Conservation (phyloP, 73 alveolate genomes). For the Tetrahymena elliotti region DNA sequence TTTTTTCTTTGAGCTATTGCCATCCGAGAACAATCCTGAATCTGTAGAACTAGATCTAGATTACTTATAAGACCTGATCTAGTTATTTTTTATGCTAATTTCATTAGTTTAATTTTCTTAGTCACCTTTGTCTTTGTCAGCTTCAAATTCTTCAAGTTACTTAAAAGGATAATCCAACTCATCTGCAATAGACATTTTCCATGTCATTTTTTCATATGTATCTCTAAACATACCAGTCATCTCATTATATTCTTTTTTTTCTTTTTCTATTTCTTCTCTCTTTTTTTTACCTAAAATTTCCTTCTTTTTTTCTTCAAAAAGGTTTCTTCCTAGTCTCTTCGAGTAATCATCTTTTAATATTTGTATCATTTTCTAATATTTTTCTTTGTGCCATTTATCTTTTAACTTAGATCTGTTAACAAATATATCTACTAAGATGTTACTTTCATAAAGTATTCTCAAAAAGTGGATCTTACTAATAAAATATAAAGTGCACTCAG, state of each 20-base stretch:
- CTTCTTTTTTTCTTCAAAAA: background rate
- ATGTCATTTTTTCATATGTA: background rate
- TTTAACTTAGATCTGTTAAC: background rate
- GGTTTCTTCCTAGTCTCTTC: background rate
- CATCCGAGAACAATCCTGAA: background rate
- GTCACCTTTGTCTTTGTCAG: background rate
- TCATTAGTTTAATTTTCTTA: background rate
- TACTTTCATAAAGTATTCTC: background rate
- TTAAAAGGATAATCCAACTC: background rate
- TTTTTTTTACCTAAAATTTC: background rate
- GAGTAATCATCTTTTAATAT: background rate
- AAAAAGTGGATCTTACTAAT: background rate
- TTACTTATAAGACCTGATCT: background rate
- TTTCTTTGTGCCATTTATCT: background rate
- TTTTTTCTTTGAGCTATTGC: background rate
- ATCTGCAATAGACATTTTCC: background rate
- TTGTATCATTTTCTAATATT: background rate
- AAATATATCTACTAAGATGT: background rate
- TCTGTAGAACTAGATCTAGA: background rate
- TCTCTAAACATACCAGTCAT: background rate
- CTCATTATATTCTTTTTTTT: background rate
- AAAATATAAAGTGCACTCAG: background rate
- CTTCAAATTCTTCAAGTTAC: background rate
- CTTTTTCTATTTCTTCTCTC: background rate
- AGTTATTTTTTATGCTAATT: too few relatives aligned